Conservation (phyloP, 192 early-diverging fungal species). For the Rhizophlyctis rosea region DNA sequence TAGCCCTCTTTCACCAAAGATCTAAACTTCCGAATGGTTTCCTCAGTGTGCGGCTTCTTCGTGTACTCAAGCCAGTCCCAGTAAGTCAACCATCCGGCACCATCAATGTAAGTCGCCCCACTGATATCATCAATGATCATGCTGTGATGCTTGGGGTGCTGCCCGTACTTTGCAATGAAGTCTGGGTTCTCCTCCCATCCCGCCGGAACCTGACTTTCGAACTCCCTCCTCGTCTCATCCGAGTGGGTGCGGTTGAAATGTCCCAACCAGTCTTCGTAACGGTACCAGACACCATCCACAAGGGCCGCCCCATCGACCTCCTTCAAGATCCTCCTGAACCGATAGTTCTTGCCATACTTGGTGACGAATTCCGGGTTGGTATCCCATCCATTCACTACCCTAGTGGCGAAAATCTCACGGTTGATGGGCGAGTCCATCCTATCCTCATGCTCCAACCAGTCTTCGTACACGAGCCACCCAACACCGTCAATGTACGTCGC, state of each 20-base stretch:
- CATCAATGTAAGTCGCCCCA: background rate
- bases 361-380: background rate
- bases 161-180: background rate
- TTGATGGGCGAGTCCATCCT: background rate
- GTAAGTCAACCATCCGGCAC: background rate
- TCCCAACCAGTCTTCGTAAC: background rate
- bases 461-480: background rate
- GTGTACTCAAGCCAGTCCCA: background rate
- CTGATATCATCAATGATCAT: background rate
- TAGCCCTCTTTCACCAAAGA: background rate
- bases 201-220: background rate
- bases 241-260: background rate
- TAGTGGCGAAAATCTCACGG: background rate
- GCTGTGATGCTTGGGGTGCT: background rate
- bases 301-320: background rate
- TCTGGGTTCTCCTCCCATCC: background rate
- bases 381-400: background rate
- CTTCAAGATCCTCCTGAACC: background rate
- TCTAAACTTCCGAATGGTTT: background rate
- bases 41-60: background rate
- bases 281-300: background rate
- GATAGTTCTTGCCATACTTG: background rate
- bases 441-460: background rate
- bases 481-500: background rate
- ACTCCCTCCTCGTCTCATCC: background rate